Evolutionary conservation across 164 flowering plant genomes (phyloP).

Genomic region (Umbilicus rupestris): DNA sequence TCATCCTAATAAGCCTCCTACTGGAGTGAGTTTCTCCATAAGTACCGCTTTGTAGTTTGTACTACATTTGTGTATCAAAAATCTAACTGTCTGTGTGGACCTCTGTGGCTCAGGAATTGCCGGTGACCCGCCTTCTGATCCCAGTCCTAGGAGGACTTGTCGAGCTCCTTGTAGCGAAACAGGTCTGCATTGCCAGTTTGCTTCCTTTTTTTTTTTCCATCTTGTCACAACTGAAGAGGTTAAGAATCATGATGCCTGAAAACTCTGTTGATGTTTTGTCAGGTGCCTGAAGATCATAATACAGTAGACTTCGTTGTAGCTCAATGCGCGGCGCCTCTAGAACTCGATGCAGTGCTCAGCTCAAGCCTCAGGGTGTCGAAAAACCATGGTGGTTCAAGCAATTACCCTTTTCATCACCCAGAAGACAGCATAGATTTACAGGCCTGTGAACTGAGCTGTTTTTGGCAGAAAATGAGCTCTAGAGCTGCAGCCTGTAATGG

Average conservation of each 20-base stretch:
- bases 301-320: neutral
- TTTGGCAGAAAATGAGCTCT: neutral
- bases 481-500: neutral
- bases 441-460: neutral
- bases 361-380: neutral
- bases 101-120: neutral
- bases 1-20: neutral
- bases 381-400: neutral
- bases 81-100: neutral
- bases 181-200: neutral
- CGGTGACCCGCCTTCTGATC: neutral
- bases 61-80: neutral
- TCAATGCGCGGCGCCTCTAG: neutral
- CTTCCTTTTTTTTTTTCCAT: neutral
- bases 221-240: neutral
- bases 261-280: neutral
- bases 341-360: neutral
- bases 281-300: conserved; percentile 7
- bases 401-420: neutral
- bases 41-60: neutral
- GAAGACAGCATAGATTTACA: neutral
- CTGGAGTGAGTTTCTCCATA: neutral
- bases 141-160: conserved; percentile 2
- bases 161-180: conserved; percentile 7
- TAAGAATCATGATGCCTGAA: neutral